phyloP scores from a whole-genome alignment of 2,329 filamentous ascomycete species.

The Colletotrichum falcatum region DNA sequence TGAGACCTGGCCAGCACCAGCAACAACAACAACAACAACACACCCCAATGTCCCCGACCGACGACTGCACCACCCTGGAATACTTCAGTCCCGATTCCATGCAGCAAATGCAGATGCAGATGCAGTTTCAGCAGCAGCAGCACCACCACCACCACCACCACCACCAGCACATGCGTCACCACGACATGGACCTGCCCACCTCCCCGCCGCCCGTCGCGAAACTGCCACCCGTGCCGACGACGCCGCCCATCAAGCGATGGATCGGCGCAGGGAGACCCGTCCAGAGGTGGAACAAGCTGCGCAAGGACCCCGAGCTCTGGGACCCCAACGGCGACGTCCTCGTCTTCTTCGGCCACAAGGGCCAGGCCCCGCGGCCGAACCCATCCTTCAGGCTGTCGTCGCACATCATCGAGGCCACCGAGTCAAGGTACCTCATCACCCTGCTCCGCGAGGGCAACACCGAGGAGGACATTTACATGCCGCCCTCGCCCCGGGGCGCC shows the following conservation, averaged over 20 bases:
- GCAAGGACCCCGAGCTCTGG: conserved; percentile 72
- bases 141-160: too few relatives aligned
- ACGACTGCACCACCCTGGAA: conserved; percentile 42
- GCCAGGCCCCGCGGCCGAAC: conserved; percentile 57
- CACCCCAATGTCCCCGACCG: conserved; percentile 24
- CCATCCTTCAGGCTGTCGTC: conserved; percentile 70
- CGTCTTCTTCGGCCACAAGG: conserved; percentile 64
- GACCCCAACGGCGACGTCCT: conserved; percentile 71
- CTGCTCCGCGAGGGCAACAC: conserved; percentile 65
- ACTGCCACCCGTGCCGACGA: conserved; percentile 44
- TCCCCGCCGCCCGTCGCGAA: conserved; percentile 43
- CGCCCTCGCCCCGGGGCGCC: conserved; percentile 57
- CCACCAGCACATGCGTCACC: conserved; percentile 8
- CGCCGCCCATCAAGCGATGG: conserved; percentile 64
- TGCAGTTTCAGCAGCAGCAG: conserved; percentile 33
- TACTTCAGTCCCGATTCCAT: conserved; percentile 31
- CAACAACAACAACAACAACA: too few relatives aligned
- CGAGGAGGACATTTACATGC: conserved; percentile 59
- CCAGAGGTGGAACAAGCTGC: conserved; percentile 67
- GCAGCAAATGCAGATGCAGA: conserved; percentile 28
- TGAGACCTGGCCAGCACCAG: conserved; percentile 46
- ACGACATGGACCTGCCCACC: conserved; percentile 35
- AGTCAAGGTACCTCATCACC: conserved; percentile 65
- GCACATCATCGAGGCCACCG: conserved; percentile 68
- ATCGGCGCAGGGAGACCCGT: conserved; percentile 61